These are phyloP conservation scores for Suillus plorans DNA, from an alignment of 768 basidiomycete species.

Conservation along the genomic window DNA sequence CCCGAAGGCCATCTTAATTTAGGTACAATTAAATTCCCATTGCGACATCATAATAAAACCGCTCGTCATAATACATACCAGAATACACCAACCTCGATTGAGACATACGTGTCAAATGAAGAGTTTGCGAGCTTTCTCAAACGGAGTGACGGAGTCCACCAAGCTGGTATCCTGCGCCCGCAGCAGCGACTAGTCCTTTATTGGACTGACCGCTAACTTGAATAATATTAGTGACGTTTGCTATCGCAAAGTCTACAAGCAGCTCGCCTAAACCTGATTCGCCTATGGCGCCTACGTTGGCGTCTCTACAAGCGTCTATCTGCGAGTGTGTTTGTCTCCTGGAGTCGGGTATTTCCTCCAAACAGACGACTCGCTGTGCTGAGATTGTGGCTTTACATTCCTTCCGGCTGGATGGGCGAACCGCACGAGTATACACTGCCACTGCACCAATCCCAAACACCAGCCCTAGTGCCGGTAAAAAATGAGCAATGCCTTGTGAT, in stretches of 20 bases:
- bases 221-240: conserved; percentile 24
- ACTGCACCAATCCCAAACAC: conserved; percentile 20
- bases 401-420: conserved; percentile 13
- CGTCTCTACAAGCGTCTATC: background rate
- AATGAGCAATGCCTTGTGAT: conserved; percentile 16
- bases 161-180: background rate
- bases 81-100: conserved; percentile 12
- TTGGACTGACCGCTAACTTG: conserved; percentile 17
- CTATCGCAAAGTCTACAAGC: conserved; percentile 21
- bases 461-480: conserved; percentile 7
- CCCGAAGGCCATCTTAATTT: conserved; percentile 21
- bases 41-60: background rate
- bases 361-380: conserved; percentile 20
- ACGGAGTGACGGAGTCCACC: background rate
- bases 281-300: background rate
- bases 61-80: conserved; percentile 8
- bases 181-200: conserved; percentile 12
- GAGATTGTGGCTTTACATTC: conserved; percentile 27
- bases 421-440: conserved; percentile 2
- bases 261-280: conserved; percentile 17
- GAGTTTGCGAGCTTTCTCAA: background rate
- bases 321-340: background rate
- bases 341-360: conserved; percentile 8
- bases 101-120: background rate
- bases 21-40: conserved; percentile 24